Base-by-base conservation (phyloP, 257 asterid genomes). In the Forsythia viridissima region DNA sequence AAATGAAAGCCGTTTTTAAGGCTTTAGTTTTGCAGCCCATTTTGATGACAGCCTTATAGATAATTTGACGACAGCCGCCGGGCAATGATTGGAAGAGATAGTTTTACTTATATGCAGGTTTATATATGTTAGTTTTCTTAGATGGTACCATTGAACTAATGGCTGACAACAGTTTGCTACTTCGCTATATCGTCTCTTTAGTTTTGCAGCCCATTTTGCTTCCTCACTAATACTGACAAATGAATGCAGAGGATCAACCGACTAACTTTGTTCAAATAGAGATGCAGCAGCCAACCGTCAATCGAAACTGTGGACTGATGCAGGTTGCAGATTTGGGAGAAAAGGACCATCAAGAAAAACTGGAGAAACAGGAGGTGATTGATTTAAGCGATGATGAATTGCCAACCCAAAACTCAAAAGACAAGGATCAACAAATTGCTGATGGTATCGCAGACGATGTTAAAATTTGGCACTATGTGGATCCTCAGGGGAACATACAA, bases 401-500 rank as follows among this genome's bases (percentile, higher is more conserved):
- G 13, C 92, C 85, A 13, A 68, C 42, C 15, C 76, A 71, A 43
- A 75, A 5, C 46, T 61, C 66, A 16, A 43, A 69, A 74, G 74
- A 41, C 41, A 48, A 48, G 41, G 61, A 10, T 61, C 51, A 43
- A 36, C 82, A 2, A 65, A 12, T 37, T 46, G 34, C 8, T 46
- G 46, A 46, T 67, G 85, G 59, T 75, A 3, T 16, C 71, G 81
- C 77, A 3, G 57, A 84, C 4, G 73, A 63, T 2, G 30, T 4
- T 6, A 57, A 21, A 24, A 21, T 83, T 41, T 91, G 99, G 99
- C 71, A 80, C 79, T 94, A 94, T 75, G 0, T 37, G 79, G 98
- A 94, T 85, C 98, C 98, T 13, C 89, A 61, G n/a, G 91, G 97
- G 52, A 11, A 2, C 70, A 59, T 73, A 21, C 98, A 71, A 79